phyloP scores from a whole-genome alignment of 495 filamentous ascomycete species.

The Penicillium flavigenum region DNA sequence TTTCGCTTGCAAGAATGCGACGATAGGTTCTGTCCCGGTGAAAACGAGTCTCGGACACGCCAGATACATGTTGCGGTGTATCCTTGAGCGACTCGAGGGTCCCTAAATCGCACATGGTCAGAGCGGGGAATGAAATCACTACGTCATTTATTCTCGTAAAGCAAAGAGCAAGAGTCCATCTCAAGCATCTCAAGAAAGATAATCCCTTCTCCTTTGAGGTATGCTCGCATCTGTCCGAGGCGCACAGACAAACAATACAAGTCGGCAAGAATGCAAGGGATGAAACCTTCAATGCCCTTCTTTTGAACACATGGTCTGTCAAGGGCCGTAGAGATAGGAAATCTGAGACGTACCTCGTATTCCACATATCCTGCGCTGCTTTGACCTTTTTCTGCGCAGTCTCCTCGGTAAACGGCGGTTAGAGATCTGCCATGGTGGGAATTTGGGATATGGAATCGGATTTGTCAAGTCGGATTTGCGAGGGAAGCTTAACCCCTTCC shows the following conservation, averaged over 20 bases:
- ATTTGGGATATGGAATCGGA: background rate
- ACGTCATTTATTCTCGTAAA: conserved; percentile 14
- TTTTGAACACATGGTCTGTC: conserved; percentile 25
- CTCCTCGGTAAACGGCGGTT: conserved; percentile 78
- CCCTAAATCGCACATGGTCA: conserved; percentile 40
- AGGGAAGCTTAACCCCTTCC: background rate
- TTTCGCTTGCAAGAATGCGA: conserved; percentile 71
- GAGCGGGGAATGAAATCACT: conserved; percentile 16
- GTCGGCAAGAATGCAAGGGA: conserved; percentile 34
- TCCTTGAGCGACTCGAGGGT: conserved; percentile 64
- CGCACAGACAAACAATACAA: conserved; percentile 22
- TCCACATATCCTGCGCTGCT: conserved; percentile 82
- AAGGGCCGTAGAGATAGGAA: conserved; percentile 3
- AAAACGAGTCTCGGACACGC: conserved; percentile 78
- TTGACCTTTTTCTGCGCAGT: conserved; percentile 80
- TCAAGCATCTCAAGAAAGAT: background rate
- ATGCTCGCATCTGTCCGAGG: conserved; percentile 14
- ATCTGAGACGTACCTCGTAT: conserved; percentile 58
- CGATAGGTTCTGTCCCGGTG: conserved; percentile 64
- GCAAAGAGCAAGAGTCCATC: background rate
- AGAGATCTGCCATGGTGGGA: conserved; percentile 50
- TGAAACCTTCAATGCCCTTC: conserved; percentile 20
- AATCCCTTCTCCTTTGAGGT: background rate
- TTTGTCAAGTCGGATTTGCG: background rate
- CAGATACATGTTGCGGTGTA: conserved; percentile 80